Conservation (phyloP, 768 basidiomycete genomes). For the Mycena rosella region DNA sequence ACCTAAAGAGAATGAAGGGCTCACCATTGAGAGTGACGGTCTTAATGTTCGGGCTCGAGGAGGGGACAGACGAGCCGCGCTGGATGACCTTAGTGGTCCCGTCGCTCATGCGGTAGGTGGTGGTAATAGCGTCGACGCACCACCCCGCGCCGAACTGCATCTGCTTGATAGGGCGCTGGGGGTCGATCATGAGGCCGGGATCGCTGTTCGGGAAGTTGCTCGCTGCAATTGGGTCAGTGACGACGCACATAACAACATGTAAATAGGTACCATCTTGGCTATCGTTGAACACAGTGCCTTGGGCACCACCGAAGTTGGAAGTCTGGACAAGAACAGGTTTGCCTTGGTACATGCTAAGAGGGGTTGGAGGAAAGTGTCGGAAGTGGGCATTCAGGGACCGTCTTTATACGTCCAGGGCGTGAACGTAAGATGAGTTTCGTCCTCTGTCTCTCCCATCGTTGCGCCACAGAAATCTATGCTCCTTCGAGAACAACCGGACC, state of each 20-base stretch:
- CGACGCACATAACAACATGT: background rate
- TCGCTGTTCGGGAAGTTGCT: constrained; percentile 22
- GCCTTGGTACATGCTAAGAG: constrained; percentile 24
- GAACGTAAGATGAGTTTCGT: constrained; percentile 1
- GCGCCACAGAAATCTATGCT: no score
- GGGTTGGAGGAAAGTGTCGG: background rate
- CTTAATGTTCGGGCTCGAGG: background rate
- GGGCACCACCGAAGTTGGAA: constrained; percentile 30
- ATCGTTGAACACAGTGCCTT: constrained; percentile 27
- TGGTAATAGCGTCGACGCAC: constrained; percentile 18
- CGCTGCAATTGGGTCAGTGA: constrained; percentile 13
- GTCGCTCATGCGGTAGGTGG: constrained; percentile 26
- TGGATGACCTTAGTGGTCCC: constrained; percentile 20
- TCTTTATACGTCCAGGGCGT: constrained; percentile 10
- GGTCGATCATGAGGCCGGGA: constrained; percentile 15
- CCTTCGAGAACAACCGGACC: background rate
- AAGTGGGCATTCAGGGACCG: background rate
- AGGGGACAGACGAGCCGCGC: background rate
- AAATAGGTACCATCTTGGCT: constrained; percentile 3
- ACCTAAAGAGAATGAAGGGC: background rate
- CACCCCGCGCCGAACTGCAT: constrained; percentile 17
- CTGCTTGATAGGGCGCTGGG: constrained; percentile 24
- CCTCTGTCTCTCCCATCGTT: no score
- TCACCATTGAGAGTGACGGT: constrained; percentile 6
- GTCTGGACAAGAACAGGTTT: constrained; percentile 29